These are phyloP conservation scores for Aspergillus flavus DNA, from an alignment of 2,329 filamentous ascomycete genomes.

Conservation along the genomic window DNA sequence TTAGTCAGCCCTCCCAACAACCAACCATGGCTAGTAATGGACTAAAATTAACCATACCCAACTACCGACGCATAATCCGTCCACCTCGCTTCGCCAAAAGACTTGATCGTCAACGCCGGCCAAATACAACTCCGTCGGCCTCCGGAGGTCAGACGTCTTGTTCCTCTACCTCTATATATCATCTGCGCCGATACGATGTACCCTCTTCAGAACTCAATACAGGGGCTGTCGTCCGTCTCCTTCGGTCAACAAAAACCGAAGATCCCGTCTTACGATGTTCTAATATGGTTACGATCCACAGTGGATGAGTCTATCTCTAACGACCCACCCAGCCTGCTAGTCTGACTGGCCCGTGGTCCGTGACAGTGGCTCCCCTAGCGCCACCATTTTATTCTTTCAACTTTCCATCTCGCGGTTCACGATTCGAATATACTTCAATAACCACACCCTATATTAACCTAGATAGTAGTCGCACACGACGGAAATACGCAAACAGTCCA, in stretches of 20 bases:
- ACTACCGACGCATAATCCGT: background rate
- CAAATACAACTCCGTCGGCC: slow-evolving; percentile 4
- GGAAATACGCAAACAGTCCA: background rate
- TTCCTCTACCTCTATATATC: background rate
- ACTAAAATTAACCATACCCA: slow-evolving; percentile 1
- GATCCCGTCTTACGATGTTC: slow-evolving; percentile 9
- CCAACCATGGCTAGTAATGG: background rate
- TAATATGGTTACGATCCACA: slow-evolving; percentile 18
- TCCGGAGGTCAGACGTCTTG: background rate
- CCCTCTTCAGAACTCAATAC: background rate
- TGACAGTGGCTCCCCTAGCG: background rate
- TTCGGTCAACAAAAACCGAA: slow-evolving; percentile 6
- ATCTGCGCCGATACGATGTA: background rate
- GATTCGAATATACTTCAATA: background rate
- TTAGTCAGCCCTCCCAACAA: background rate
- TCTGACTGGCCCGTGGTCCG: slow-evolving; percentile 12
- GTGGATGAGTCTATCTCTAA: slow-evolving; percentile 18
- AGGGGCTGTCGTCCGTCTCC: background rate
- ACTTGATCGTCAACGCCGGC: background rate
- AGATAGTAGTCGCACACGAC: background rate
- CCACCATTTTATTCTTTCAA: background rate
- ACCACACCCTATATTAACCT: background rate
- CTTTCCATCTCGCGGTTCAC: background rate
- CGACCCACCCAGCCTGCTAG: slow-evolving; percentile 7
- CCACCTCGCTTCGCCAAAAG: background rate